Evolutionary conservation across 345 rosid genomes (phyloP), one percentile per base, ranked within the genome.

Genomic region (Turnera subulata): DNA sequence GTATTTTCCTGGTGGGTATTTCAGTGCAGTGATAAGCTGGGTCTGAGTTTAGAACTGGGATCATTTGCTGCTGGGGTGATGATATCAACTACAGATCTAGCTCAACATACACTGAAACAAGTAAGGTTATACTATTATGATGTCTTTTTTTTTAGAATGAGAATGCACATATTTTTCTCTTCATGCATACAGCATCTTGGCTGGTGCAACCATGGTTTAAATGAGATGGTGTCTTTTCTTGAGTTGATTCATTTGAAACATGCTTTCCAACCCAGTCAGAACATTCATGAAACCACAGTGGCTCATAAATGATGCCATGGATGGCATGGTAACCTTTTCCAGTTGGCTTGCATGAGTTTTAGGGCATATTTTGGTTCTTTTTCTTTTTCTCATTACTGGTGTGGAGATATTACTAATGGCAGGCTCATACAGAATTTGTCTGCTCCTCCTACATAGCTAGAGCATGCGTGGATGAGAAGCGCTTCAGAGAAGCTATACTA

Each of bases 41-140:
- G 97, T 62, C 76, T 92, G 65, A 92, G 98, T 74, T 91, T 92
- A 71, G 99, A 89, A 80, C 69, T 86, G 74, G 99, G 99, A 48
- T 93, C 99, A 17, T 93, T 93, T 71, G 99, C 99, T 67, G 94
- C 99, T 29, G 99, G 99, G 44, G 91, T 93, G 74, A 89, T 93
- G 99, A 93, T 93, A 68, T 89, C 99, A 64, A 89, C 97, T 45
- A 84, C 99, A 61, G 97, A 89, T 80, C 96, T 89, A 45, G 96
- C 78, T 51, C 97, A 86, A 59, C 96, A 93, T 70, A 89, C 99
- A 38, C 86, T 89, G 55, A 97, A 92, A 74, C 99, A 86, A 65
- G 98, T 89, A 79, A 74, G 78, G 52, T 23, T 47, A 51, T 65
- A 22, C 17, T 42, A 35, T 33, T 15, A 21, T 51, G 51, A 29